Percentiles rank a stretch among this genome's conserved stretches.
phyloP scores from a whole-genome alignment of 352 stramenopile species.

The Globisporangium rhizosaccharum region DNA sequence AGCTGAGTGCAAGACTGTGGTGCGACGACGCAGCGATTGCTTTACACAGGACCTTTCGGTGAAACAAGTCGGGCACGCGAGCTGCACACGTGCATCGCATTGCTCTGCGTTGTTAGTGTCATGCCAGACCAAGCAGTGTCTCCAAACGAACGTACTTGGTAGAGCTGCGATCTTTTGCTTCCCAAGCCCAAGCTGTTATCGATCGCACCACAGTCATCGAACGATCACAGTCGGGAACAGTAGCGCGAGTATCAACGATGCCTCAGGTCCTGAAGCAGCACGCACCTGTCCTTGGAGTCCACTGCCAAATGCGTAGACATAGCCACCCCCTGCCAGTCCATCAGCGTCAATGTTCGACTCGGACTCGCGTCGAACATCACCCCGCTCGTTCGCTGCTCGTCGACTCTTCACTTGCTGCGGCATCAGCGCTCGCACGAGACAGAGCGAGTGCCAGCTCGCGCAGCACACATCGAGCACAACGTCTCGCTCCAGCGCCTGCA shows the following conservation, averaged over 20 bases:
- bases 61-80: constrained; percentile 44
- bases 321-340: constrained; percentile 21
- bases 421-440: constrained; percentile 24
- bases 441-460: constrained; percentile 67
- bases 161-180: constrained; percentile 59
- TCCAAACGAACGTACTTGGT: constrained; percentile 58
- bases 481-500: constrained; percentile 39
- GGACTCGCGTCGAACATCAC: not conserved
- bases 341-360: not conserved
- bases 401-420: constrained; percentile 13
- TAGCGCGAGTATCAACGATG: not conserved
- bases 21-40: constrained; percentile 47
- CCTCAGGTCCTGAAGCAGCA: not conserved
- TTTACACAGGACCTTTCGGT: constrained; percentile 43
- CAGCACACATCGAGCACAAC: constrained; percentile 57
- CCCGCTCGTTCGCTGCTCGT: not conserved
- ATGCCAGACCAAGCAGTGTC: not conserved
- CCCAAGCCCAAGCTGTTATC: constrained; percentile 43
- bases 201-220: not conserved
- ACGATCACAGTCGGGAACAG: not conserved
- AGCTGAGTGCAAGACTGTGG: constrained; percentile 47
- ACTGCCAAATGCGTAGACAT: constrained; percentile 60
- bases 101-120: not conserved
- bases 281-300: constrained; percentile 61
- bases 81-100: constrained; percentile 16